phyloP scores from a whole-genome alignment of 208 protist species.

The Crithidia mellificae region DNA sequence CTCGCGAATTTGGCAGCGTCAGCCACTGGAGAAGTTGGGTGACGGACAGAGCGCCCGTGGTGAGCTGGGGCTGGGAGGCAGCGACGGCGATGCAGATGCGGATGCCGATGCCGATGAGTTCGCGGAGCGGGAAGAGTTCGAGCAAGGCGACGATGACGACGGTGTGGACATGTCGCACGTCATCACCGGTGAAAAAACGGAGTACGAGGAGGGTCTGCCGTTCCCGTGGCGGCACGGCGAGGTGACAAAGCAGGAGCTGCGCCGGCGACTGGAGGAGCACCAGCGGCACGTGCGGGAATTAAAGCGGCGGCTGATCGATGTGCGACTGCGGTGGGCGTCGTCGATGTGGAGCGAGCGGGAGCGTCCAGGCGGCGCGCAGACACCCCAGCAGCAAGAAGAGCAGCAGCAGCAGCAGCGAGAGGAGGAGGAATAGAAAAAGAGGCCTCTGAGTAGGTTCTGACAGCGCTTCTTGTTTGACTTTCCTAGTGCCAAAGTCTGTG shows the following conservation, averaged over 20 bases:
- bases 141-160: conserved; percentile 14
- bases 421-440: neutral
- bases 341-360: conserved; percentile 19
- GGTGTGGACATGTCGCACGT: conserved; percentile 14
- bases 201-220: conserved; percentile 18
- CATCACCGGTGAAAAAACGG: conserved; percentile 12
- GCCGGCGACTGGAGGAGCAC: conserved; percentile 19
- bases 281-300: conserved; percentile 19
- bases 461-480: neutral
- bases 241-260: conserved; percentile 15
- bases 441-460: neutral
- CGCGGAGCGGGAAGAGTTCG: conserved; percentile 1
- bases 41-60: no score
- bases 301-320: conserved; percentile 20
- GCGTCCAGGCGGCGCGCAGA: neutral
- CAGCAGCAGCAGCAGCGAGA: neutral
- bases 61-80: no score
- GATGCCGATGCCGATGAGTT: neutral
- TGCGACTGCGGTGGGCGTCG: conserved; percentile 16
- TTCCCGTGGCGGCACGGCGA: conserved; percentile 21
- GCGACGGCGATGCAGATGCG: neutral
- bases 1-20: neutral
- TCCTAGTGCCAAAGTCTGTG: no score
- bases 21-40: neutral
- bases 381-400: conserved; percentile 3